A percentile compares a stretch with the other conserved stretches of the same genome.
These are phyloP conservation scores for Peronospora farinosa DNA, from an alignment of 352 stramenopile genomes.

Conservation along the genomic window DNA sequence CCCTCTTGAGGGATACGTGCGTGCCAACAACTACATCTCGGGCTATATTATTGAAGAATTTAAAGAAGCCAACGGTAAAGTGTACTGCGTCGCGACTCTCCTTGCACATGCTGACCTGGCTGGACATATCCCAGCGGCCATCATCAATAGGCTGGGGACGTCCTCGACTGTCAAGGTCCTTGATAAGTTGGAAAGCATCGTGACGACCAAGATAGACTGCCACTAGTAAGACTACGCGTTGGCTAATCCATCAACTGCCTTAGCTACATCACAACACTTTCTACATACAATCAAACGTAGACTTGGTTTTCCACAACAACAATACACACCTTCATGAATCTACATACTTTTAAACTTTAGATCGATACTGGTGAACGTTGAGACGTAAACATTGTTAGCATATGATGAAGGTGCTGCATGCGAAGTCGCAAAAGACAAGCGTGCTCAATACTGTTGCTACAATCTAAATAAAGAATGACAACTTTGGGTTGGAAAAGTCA, in stretches of 20 bases:
- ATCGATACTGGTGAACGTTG: not conserved
- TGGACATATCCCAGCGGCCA: slow-evolving; percentile 69
- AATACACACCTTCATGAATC: slow-evolving; percentile 16
- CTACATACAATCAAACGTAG: slow-evolving; percentile 7
- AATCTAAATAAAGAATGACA: slow-evolving; percentile 42
- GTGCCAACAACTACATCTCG: slow-evolving; percentile 59
- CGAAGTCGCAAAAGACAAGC: not conserved
- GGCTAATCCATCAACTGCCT: not conserved
- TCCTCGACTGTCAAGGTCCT: slow-evolving; percentile 79
- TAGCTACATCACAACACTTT: not conserved
- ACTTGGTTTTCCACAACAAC: slow-evolving; percentile 8
- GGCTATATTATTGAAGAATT: slow-evolving; percentile 73
- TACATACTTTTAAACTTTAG: slow-evolving; percentile 20
- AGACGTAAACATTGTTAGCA: not conserved
- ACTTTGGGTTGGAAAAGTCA: slow-evolving; percentile 36
- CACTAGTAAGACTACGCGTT: slow-evolving; percentile 11
- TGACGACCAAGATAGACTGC: slow-evolving; percentile 31
- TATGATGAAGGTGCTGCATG: slow-evolving; percentile 9
- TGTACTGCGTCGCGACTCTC: slow-evolving; percentile 68
- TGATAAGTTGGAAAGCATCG: slow-evolving; percentile 51
- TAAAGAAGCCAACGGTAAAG: slow-evolving; percentile 36
- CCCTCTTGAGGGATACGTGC: slow-evolving; percentile 54
- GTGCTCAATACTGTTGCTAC: slow-evolving; percentile 1
- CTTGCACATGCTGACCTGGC: slow-evolving; percentile 68
- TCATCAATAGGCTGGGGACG: slow-evolving; percentile 83